Evolutionary conservation across 2,329 filamentous ascomycete genomes (phyloP).

Genomic region (Penicillium sp.): DNA sequence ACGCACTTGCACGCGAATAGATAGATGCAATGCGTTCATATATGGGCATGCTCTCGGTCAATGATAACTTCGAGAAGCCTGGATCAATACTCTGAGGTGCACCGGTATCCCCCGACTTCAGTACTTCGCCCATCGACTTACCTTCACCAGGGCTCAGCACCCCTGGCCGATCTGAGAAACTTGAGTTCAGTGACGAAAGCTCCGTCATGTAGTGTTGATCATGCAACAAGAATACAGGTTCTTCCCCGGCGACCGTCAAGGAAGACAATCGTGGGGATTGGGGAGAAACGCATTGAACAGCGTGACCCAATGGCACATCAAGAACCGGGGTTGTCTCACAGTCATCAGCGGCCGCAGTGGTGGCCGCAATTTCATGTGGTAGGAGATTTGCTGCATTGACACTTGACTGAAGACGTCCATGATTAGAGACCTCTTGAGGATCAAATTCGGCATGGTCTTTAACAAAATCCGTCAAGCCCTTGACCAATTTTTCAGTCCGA

Average conservation of each 20-base stretch:
- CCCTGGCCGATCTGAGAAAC: not conserved
- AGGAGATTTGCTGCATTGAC: not conserved
- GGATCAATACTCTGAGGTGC: not conserved
- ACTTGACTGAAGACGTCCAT: conserved; percentile 1
- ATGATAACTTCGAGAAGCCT: not conserved
- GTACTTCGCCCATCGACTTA: not conserved
- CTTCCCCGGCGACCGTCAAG: not conserved
- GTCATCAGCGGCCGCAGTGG: not conserved
- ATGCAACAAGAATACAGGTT: not conserved
- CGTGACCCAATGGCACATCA: not conserved
- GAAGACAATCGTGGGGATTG: not conserved
- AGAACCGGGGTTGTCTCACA: not conserved
- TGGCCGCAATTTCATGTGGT: not conserved
- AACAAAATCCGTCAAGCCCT: conserved; percentile 51
- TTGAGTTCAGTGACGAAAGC: not conserved
- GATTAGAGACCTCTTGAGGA: conserved; percentile 12
- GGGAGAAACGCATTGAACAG: not conserved
- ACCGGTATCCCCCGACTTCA: not conserved
- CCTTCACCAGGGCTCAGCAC: not conserved
- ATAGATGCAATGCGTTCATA: conserved; percentile 22
- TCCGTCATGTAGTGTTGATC: not conserved
- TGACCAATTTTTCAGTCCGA: conserved; percentile 56
- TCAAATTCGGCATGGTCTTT: conserved; percentile 35
- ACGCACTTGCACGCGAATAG: conserved; percentile 43
- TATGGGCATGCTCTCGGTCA: conserved; percentile 1